Evolutionary conservation across 257 asterid species (phyloP).

Genomic region (Plectranthus barbatus): DNA sequence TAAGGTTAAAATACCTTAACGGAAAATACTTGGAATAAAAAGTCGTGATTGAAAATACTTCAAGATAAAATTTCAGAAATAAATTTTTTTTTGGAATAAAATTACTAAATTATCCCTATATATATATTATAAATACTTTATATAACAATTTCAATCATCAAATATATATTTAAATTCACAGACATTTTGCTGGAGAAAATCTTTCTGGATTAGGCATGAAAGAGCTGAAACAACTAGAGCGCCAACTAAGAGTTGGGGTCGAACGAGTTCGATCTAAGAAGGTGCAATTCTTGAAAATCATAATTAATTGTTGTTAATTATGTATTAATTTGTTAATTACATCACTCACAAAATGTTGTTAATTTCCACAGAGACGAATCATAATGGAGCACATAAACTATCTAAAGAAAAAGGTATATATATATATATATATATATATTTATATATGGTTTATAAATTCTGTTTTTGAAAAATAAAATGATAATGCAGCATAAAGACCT

Average conservation of each 20-base stretch:
- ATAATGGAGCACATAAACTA: slow-evolving; percentile 34
- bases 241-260: slow-evolving; percentile 45
- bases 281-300: slow-evolving; percentile 15
- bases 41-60: too few relatives aligned
- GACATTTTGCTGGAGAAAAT: slow-evolving; percentile 55
- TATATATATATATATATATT: too few relatives aligned
- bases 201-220: slow-evolving; percentile 41
- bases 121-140: too few relatives aligned
- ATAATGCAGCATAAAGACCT: slow-evolving; percentile 43
- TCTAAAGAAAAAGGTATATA: slow-evolving; percentile 38
- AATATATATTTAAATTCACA: slow-evolving; percentile 4
- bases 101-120: too few relatives aligned
- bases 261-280: slow-evolving; percentile 53
- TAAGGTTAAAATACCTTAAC: too few relatives aligned
- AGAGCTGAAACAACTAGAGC: slow-evolving; percentile 52
- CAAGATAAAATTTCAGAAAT: too few relatives aligned
- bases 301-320: not conserved
- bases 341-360: too few relatives aligned
- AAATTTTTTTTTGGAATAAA: too few relatives aligned
- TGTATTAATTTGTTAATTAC: not conserved
- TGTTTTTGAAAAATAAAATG: not conserved
- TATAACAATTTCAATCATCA: not conserved
- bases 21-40: too few relatives aligned
- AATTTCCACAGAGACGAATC: slow-evolving; percentile 33
- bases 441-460: too few relatives aligned